Conservation (phyloP, 768 basidiomycete species). For the Cubamyces lactineus region DNA sequence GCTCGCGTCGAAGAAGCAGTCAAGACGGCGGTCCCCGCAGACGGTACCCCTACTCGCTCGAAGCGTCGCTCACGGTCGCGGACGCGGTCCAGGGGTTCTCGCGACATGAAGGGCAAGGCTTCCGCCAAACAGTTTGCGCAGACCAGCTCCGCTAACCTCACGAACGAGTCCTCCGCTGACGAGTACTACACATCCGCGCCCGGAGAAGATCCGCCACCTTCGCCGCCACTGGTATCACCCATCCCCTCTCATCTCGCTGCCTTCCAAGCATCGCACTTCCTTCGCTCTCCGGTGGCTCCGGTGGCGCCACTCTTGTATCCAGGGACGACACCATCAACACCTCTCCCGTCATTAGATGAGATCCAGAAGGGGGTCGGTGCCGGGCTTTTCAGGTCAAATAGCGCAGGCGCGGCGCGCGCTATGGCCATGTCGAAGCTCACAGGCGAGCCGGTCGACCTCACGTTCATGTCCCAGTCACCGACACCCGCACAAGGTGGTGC, state of each 20-base stretch:
- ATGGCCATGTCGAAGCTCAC: slow-evolving; percentile 87
- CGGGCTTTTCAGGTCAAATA: slow-evolving; percentile 87
- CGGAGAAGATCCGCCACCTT: slow-evolving; percentile 42
- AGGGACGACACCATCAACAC: slow-evolving; percentile 67
- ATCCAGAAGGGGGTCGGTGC: slow-evolving; percentile 52
- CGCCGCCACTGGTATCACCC: slow-evolving; percentile 52
- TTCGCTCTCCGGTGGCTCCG: slow-evolving; percentile 46
- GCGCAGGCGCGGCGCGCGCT: slow-evolving; percentile 71
- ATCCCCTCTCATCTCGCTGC: slow-evolving; percentile 58
- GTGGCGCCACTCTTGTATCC: slow-evolving; percentile 63
- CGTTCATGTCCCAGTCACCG: slow-evolving; percentile 44
- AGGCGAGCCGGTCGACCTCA: slow-evolving; percentile 65
- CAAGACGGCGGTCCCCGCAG: slow-evolving; percentile 33
- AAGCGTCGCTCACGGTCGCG: slow-evolving; percentile 79
- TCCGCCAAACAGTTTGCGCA: slow-evolving; percentile 51
- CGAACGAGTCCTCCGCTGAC: slow-evolving; percentile 74
- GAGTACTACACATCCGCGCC: slow-evolving; percentile 28
- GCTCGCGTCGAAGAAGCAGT: slow-evolving; percentile 31
- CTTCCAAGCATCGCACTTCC: slow-evolving; percentile 44
- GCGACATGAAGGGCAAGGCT: slow-evolving; percentile 68
- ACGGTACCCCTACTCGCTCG: slow-evolving; percentile 49
- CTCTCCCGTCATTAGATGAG: slow-evolving; percentile 78
- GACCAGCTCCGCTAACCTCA: slow-evolving; percentile 45
- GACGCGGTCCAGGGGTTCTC: slow-evolving; percentile 60
- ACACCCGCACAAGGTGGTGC: slow-evolving; percentile 51